Conservation (phyloP, 2,329 filamentous ascomycete genomes). For the Chrysosporium queenslandicum region DNA sequence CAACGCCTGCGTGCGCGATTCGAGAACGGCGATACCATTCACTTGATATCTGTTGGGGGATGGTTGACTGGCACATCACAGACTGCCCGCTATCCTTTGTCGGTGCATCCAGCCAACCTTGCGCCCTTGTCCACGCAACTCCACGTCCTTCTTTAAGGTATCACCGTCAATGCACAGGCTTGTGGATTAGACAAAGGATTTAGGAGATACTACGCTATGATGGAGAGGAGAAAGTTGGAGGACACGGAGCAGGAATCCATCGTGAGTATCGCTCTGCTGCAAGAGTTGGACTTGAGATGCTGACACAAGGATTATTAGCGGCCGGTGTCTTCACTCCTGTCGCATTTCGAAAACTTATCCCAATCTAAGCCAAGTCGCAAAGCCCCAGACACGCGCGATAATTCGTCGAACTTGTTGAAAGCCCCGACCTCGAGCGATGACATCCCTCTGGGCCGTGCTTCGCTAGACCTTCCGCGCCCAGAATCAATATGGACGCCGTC, state of each 20-base stretch:
- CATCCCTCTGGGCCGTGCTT: slow-evolving; percentile 25
- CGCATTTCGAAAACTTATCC: slow-evolving; percentile 41
- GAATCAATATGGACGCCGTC: slow-evolving; percentile 29
- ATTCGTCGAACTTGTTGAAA: slow-evolving; percentile 23
- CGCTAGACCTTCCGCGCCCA: slow-evolving; percentile 36
- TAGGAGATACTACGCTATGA: background rate
- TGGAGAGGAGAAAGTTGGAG: slow-evolving; percentile 1
- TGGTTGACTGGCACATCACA: background rate
- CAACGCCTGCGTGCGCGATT: background rate
- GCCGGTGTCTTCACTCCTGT: slow-evolving; percentile 41
- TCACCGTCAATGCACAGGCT: background rate
- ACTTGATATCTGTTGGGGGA: background rate
- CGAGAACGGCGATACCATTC: background rate
- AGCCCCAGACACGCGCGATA: slow-evolving; percentile 23
- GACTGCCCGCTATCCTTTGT: background rate
- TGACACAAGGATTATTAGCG: slow-evolving; percentile 24
- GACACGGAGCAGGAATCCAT: slow-evolving; percentile 14
- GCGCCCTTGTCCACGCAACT: background rate
- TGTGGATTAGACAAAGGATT: background rate
- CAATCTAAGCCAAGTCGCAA: slow-evolving; percentile 18
- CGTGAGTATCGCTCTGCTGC: slow-evolving; percentile 10
- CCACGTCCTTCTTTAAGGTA: background rate
- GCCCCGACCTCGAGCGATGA: slow-evolving; percentile 28
- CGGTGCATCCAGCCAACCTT: background rate
- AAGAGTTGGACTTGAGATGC: slow-evolving; percentile 9